Conservation (phyloP, 2,329 filamentous ascomycete genomes). For the Metarhizium sp. region DNA sequence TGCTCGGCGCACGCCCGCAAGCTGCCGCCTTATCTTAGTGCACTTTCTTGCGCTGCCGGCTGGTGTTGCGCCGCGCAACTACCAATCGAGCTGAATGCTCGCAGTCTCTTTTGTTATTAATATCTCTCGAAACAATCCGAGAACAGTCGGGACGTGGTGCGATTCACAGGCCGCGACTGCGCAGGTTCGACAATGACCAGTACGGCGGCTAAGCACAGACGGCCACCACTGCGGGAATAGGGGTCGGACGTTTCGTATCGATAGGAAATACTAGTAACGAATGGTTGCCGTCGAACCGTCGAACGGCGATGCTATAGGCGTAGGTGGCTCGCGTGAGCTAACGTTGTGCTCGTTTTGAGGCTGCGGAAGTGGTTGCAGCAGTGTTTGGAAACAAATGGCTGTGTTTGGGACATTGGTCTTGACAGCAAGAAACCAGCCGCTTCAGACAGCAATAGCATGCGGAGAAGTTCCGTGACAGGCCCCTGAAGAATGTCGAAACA, state of each 20-base stretch:
- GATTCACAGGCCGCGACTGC: neutral
- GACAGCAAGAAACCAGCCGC: neutral
- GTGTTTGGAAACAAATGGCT: neutral
- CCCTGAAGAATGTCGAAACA: conserved; percentile 1
- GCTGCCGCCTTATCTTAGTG: neutral
- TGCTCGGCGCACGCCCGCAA: neutral
- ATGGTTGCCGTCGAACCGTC: neutral
- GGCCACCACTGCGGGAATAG: neutral
- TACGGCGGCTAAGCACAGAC: conserved; percentile 4
- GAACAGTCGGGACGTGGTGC: neutral
- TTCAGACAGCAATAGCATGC: neutral
- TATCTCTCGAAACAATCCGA: neutral
- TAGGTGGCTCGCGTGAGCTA: neutral
- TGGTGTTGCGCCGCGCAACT: neutral
- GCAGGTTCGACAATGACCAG: neutral
- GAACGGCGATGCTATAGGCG: neutral
- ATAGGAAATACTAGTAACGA: neutral
- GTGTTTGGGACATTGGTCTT: neutral
- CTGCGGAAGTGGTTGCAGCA: neutral
- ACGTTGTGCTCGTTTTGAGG: neutral
- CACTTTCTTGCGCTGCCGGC: neutral
- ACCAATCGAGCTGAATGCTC: neutral
- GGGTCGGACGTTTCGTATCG: neutral
- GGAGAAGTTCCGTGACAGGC: conserved; percentile 4
- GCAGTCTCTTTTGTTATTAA: neutral